Conservation (phyloP, 106 monocot genomes). For the Alisma plantagoaquatica region DNA sequence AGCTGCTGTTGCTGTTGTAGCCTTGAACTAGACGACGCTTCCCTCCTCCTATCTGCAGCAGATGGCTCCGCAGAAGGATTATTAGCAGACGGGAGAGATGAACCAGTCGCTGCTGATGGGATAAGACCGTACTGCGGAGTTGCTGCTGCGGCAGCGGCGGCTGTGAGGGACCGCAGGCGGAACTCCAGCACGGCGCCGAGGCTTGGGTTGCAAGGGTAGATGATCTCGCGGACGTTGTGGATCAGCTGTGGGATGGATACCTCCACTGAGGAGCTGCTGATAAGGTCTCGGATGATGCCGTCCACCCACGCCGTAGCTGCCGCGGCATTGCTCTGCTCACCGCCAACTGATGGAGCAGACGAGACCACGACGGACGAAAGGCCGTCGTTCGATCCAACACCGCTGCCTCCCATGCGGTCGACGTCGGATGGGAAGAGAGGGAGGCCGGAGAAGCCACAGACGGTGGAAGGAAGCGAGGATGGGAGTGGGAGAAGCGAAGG, state of each 20-base stretch:
- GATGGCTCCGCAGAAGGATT: conserved; percentile 10
- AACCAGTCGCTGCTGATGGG: not conserved
- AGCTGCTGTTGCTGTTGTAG: conserved; percentile 4
- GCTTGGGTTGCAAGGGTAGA: conserved; percentile 81
- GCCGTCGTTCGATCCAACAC: too few relatives aligned
- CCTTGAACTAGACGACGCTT: too few relatives aligned
- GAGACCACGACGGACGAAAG: not conserved
- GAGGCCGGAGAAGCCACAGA: conserved; percentile 63
- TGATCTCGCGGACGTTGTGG: conserved; percentile 74
- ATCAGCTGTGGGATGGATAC: conserved; percentile 73
- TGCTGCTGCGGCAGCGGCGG: not conserved
- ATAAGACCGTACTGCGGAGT: not conserved
- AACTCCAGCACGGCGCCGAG: conserved; percentile 67
- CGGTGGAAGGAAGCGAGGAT: too few relatives aligned
- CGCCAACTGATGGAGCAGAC: conserved; percentile 1
- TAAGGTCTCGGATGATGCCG: conserved; percentile 71
- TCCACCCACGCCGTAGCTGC: conserved; percentile 51
- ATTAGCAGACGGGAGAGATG: not conserved
- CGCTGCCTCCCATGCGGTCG: too few relatives aligned
- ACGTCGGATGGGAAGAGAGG: conserved; percentile 58
- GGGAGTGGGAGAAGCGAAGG: conserved; percentile 20
- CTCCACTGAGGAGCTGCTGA: conserved; percentile 41
- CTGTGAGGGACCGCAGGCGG: conserved; percentile 56
- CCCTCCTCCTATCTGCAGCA: conserved; percentile 16
- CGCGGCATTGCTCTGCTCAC: not conserved